phyloP scores from a whole-genome alignment of 805 yeast species.

The Zygoascus biomembranicola region DNA sequence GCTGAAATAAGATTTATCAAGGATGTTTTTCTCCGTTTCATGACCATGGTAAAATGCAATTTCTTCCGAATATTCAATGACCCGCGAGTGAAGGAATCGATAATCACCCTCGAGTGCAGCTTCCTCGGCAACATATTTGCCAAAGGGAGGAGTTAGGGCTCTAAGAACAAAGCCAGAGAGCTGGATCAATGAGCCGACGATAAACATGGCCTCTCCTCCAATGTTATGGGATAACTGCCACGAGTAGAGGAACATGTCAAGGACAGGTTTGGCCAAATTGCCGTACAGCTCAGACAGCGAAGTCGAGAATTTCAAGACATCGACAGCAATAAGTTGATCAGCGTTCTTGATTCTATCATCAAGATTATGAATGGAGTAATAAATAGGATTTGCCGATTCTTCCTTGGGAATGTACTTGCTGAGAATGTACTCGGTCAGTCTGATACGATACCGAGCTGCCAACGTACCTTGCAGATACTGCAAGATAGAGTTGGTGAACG shows the following conservation, averaged over 20 bases:
- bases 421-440: constrained; percentile 56
- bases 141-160: constrained; percentile 83
- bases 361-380: constrained; percentile 62
- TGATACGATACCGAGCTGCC: constrained; percentile 43
- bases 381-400: constrained; percentile 38
- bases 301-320: constrained; percentile 62
- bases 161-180: constrained; percentile 65
- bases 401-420: constrained; percentile 50
- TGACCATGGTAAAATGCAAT: constrained; percentile 82
- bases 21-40: constrained; percentile 60
- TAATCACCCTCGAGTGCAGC: constrained; percentile 80
- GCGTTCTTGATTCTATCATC: constrained; percentile 57
- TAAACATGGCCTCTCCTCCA: constrained; percentile 61
- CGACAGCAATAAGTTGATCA: constrained; percentile 76
- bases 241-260: constrained; percentile 74
- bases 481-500: constrained; percentile 65
- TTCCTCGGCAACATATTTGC: constrained; percentile 64
- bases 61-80: constrained; percentile 75
- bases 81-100: constrained; percentile 72
- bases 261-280: constrained; percentile 72
- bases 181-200: constrained; percentile 73
- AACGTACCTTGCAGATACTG: constrained; percentile 30
- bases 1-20: constrained; percentile 76
- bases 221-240: constrained; percentile 51
- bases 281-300: constrained; percentile 71